These are phyloP conservation scores for Alternaria gaisen DNA, from an alignment of 2,329 filamentous ascomycete genomes.

Conservation along the genomic window DNA sequence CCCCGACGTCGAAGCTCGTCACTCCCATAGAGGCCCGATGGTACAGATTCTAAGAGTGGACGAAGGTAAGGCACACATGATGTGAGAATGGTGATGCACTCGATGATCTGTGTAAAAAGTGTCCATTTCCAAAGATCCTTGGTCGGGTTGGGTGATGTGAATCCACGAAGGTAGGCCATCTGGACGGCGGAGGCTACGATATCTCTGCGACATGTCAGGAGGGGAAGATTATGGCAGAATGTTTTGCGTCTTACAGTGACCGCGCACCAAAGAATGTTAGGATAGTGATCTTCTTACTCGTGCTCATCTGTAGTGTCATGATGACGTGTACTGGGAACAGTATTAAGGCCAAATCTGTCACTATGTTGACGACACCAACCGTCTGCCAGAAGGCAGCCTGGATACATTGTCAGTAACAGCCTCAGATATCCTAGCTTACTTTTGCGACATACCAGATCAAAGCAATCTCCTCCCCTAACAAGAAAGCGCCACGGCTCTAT, in stretches of 20 bases:
- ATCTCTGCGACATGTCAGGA: slow-evolving; percentile 32
- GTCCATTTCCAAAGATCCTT: slow-evolving; percentile 48
- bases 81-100: slow-evolving; percentile 49
- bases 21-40: slow-evolving; percentile 45
- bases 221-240: neutral
- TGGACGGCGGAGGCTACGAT: slow-evolving; percentile 46
- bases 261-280: slow-evolving; percentile 45
- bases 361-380: slow-evolving; percentile 43
- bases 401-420: slow-evolving; percentile 6
- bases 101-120: slow-evolving; percentile 43
- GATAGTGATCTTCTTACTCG: slow-evolving; percentile 46
- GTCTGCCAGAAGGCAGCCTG: slow-evolving; percentile 44
- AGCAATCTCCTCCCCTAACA: slow-evolving; percentile 23
- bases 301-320: slow-evolving; percentile 47
- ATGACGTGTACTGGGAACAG: slow-evolving; percentile 47
- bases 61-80: slow-evolving; percentile 49
- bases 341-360: slow-evolving; percentile 46
- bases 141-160: slow-evolving; percentile 39
- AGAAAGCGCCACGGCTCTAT: slow-evolving; percentile 39
- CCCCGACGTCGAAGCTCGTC: slow-evolving; percentile 45
- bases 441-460: slow-evolving; percentile 34
- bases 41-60: slow-evolving; percentile 45
- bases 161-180: slow-evolving; percentile 40
- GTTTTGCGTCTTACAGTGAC: slow-evolving; percentile 32
- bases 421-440: too few species aligned